These are phyloP conservation scores for Metschnikowia arizonensis DNA, from an alignment of 805 yeast genomes.

Conservation along the genomic window DNA sequence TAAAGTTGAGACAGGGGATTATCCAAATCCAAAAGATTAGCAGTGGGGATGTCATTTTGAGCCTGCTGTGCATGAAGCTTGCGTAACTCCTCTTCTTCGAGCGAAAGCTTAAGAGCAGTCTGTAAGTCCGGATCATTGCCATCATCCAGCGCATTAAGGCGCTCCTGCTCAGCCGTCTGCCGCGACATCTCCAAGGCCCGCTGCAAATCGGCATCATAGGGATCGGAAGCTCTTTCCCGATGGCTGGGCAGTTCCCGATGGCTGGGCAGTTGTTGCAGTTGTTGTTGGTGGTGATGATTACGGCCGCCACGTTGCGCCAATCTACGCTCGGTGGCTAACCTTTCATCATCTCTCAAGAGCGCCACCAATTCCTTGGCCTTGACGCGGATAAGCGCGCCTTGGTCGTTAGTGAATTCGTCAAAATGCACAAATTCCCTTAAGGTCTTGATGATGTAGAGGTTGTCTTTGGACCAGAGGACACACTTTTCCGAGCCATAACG, in stretches of 20 bases:
- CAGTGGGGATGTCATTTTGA: constrained; percentile 19
- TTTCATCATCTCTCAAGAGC: constrained; percentile 76
- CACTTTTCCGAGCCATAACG: constrained; percentile 84
- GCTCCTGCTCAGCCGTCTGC: constrained; percentile 81
- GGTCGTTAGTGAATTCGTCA: constrained; percentile 77
- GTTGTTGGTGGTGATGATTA: neutral
- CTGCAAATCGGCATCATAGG: constrained; percentile 71
- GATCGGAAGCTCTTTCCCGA: constrained; percentile 23
- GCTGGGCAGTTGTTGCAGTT: too few relatives aligned
- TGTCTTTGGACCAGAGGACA: constrained; percentile 88
- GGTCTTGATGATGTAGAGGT: constrained; percentile 82
- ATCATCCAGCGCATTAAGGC: constrained; percentile 41
- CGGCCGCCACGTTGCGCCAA: constrained; percentile 23
- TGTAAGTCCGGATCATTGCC: constrained; percentile 63
- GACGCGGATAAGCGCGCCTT: constrained; percentile 80
- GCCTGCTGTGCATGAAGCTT: constrained; percentile 35
- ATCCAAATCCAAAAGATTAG: constrained; percentile 52
- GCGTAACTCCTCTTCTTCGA: constrained; percentile 75
- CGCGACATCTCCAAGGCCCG: constrained; percentile 77
- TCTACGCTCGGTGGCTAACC: constrained; percentile 67
- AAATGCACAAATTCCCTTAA: constrained; percentile 81
- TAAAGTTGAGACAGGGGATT: constrained; percentile 29
- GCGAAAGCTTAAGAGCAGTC: constrained; percentile 64
- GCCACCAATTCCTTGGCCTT: constrained; percentile 86
- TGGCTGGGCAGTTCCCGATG: constrained; percentile 1